phyloP scores from a whole-genome alignment of 2,329 filamentous ascomycete species.

The Sporothrix brunneoviolacea region DNA sequence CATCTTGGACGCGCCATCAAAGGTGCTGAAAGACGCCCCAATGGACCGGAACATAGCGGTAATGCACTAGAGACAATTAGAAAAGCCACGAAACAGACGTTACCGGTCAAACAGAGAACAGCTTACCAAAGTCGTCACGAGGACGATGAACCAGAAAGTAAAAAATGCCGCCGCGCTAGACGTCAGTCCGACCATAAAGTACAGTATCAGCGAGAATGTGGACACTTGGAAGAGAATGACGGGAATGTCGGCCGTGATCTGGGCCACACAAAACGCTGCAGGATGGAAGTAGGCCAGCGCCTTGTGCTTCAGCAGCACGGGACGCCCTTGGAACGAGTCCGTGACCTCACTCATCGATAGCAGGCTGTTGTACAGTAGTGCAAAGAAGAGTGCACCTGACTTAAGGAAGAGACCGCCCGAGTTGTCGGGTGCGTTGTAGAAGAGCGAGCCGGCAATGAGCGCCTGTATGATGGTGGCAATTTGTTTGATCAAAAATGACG shows the following conservation, averaged over 20 bases:
- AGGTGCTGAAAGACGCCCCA: constrained; percentile 51
- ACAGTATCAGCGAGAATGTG: constrained; percentile 64
- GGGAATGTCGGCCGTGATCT: constrained; percentile 53
- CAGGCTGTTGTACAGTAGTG: constrained; percentile 49
- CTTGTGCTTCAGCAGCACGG: constrained; percentile 48
- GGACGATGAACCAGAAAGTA: constrained; percentile 52
- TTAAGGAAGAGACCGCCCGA: constrained; percentile 58
- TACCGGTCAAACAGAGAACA: no score
- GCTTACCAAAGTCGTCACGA: constrained; percentile 45
- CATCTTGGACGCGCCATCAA: constrained; percentile 58
- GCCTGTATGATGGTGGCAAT: constrained; percentile 61
- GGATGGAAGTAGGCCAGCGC: constrained; percentile 47
- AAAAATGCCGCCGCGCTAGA: constrained; percentile 61
- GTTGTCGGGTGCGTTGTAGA: constrained; percentile 58
- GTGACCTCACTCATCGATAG: constrained; percentile 70
- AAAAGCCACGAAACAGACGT: no score
- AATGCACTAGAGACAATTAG: constrained; percentile 44
- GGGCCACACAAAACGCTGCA: constrained; percentile 50
- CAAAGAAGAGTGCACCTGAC: constrained; percentile 43
- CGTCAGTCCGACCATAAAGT: constrained; percentile 70
- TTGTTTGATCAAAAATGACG: constrained; percentile 68
- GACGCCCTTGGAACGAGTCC: constrained; percentile 53
- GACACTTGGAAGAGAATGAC: constrained; percentile 57
- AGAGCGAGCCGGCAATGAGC: constrained; percentile 72
- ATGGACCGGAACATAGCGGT: constrained; percentile 56